phyloP scores from a whole-genome alignment of 768 basidiomycete species.

The Suillus ampliporus region DNA sequence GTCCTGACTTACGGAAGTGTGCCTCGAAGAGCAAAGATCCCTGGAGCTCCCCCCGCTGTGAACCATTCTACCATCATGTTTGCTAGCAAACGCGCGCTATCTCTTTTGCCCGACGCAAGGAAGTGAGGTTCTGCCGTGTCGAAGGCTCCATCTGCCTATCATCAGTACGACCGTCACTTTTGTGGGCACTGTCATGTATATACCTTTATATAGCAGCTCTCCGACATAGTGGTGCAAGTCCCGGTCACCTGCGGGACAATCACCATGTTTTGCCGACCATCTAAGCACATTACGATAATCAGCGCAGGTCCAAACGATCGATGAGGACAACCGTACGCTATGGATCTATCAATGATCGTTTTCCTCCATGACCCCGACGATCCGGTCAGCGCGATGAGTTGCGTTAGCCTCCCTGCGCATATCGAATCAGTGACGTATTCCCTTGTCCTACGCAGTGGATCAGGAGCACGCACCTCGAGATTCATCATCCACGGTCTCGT shows the following conservation, averaged over 20 bases:
- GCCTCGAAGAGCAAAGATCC: conserved; percentile 84
- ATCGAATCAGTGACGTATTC: conserved; percentile 8
- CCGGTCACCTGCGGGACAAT: conserved; percentile 88
- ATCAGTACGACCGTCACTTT: background rate
- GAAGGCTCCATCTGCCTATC: conserved; percentile 68
- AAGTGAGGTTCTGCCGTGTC: conserved; percentile 82
- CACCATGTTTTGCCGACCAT: conserved; percentile 83
- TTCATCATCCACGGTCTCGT: conserved; percentile 74
- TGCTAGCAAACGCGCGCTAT: conserved; percentile 86
- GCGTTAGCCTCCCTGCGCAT: conserved; percentile 77
- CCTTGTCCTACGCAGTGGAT: conserved; percentile 20
- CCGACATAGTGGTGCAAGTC: conserved; percentile 90
- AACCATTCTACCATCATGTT: conserved; percentile 88
- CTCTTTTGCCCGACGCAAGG: conserved; percentile 84
- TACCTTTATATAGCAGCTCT: conserved; percentile 86
- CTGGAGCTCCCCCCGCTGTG: conserved; percentile 54
- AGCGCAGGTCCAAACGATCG: conserved; percentile 16
- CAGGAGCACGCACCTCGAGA: conserved; percentile 67
- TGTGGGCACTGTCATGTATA: background rate
- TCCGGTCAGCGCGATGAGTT: conserved; percentile 88
- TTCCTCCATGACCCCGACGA: conserved; percentile 86
- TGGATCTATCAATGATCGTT: conserved; percentile 81
- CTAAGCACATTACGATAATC: conserved; percentile 47
- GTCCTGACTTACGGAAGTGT: conserved; percentile 70
- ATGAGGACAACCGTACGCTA: conserved; percentile 63